A percentile compares a stretch with the other conserved stretches of the same genome.
phyloP scores from a whole-genome alignment of 1,139 yeast genomes.

The Nematodospora anomalae region DNA sequence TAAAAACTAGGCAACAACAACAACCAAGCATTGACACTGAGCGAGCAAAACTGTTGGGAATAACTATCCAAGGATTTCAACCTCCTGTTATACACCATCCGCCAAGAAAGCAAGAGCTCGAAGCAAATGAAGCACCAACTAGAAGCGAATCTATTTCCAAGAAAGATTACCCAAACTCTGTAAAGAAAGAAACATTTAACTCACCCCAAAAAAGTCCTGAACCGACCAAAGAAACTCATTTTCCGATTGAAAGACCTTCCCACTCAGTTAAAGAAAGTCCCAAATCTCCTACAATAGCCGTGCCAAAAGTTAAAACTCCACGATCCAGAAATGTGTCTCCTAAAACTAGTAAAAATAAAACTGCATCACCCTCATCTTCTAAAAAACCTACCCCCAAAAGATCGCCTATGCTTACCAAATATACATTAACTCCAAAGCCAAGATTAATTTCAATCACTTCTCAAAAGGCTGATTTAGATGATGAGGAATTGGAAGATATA shows the following conservation, averaged over 20 bases:
- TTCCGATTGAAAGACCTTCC: neutral
- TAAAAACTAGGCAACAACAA: constrained; percentile 14
- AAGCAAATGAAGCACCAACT: neutral
- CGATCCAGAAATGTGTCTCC: neutral
- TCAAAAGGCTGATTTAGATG: constrained; percentile 9
- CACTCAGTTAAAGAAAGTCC: neutral
- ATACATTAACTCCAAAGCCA: constrained; percentile 21
- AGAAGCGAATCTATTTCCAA: constrained; percentile 3
- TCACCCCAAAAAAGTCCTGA: no score
- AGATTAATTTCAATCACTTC: constrained; percentile 19
- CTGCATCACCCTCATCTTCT: constrained; percentile 5
- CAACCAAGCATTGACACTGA: constrained; percentile 12
- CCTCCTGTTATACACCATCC: constrained; percentile 12
- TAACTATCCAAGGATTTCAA: constrained; percentile 25
- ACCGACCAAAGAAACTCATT: neutral
- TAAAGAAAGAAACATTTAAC: neutral
- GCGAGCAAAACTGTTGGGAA: constrained; percentile 30
- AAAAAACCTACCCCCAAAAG: constrained; percentile 7
- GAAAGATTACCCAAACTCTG: neutral
- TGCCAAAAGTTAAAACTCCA: constrained; percentile 3
- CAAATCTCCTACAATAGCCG: constrained; percentile 4
- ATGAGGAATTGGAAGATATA: constrained; percentile 16
- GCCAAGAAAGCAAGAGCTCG: constrained; percentile 3
- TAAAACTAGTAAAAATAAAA: constrained; percentile 2
- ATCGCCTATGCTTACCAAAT: constrained; percentile 7